Base-by-base conservation (phyloP, 495 filamentous ascomycete genomes). In the Penicillium desertorum region DNA sequence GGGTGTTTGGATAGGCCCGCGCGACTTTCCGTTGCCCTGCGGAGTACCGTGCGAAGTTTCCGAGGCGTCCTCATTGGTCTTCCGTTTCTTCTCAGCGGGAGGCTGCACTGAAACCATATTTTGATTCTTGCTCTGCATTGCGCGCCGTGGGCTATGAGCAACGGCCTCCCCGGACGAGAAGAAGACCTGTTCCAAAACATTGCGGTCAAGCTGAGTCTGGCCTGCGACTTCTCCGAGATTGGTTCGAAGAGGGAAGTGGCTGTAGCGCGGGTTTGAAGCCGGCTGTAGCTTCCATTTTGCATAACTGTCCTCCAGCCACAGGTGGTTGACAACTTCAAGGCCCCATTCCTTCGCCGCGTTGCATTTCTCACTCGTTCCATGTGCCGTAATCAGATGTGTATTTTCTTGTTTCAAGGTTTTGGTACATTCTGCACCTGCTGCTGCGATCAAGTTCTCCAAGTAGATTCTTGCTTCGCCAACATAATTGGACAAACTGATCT, bases 261-360 rank as follows among this genome's bases (percentile, higher is more conserved):
- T 88, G 65, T 96, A 98, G 50, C 86, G 84, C 1, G 79, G 76
- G 56, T 89, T 80, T 2, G 86, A 83, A 4, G 91, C 64, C 1
- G 79, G 79, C 63, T 88, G 86, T 39, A 85, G 69, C 64, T 88
- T 76, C 79, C 91, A 96, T 65, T 86, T 88, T 6, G 92, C 90
- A 67, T 98, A 99, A 71, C 91, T 92, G 62, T 99, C 95, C 68
- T 99, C 94, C 45, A 99, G 81, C 94, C 94, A 99, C 1, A 99
- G 78, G 64, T 98, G 93, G 68, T 99, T 99, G 54, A 95, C 79
- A 59, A 95, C 86, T 43, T 93, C 72, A 29, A 98, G 85, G 32
- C 87, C 86, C 94, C 94, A 99, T 69, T 98, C 95, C 62, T 81
- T 82, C 0, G 94, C 94, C 0, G 94, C 94, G 6, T 84, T 83